phyloP scores from a whole-genome alignment of 257 asterid genomes.

The Fraxinus americana region DNA sequence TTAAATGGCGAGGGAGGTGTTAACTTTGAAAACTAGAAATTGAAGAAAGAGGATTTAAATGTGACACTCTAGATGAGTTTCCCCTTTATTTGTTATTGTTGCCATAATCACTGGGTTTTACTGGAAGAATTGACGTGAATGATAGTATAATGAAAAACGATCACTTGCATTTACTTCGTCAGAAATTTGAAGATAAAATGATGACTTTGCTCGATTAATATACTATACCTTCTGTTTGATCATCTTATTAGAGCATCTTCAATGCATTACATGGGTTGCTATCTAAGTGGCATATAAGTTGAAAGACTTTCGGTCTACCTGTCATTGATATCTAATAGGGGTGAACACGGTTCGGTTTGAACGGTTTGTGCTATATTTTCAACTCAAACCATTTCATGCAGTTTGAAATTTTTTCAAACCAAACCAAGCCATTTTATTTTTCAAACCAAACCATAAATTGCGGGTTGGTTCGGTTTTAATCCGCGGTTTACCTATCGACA shows the following conservation, averaged over 20 bases:
- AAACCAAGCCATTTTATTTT: too few species aligned
- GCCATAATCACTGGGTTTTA: neutral
- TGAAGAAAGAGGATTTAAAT: neutral
- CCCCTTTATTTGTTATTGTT: neutral
- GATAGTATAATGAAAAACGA: neutral
- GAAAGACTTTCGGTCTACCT: neutral
- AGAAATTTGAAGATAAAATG: constrained; percentile 14
- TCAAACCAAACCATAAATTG: too few species aligned
- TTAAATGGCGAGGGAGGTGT: neutral
- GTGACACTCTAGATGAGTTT: neutral
- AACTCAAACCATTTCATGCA: too few species aligned
- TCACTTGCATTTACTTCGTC: neutral
- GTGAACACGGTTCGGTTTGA: too few species aligned
- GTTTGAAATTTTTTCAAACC: too few species aligned
- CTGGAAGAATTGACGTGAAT: neutral
- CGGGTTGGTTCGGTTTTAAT: too few species aligned
- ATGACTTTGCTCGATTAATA: constrained; percentile 11
- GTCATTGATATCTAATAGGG: neutral
- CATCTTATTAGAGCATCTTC: constrained; percentile 30
- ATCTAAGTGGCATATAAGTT: neutral
- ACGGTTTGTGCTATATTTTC: too few species aligned
- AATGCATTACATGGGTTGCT: neutral
- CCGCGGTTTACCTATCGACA: too few species aligned
- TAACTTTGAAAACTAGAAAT: neutral
- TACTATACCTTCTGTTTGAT: constrained; percentile 47